These are phyloP conservation scores for Hirsutella thompsonii DNA, from an alignment of 2,329 filamentous ascomycete genomes.

Conservation along the genomic window DNA sequence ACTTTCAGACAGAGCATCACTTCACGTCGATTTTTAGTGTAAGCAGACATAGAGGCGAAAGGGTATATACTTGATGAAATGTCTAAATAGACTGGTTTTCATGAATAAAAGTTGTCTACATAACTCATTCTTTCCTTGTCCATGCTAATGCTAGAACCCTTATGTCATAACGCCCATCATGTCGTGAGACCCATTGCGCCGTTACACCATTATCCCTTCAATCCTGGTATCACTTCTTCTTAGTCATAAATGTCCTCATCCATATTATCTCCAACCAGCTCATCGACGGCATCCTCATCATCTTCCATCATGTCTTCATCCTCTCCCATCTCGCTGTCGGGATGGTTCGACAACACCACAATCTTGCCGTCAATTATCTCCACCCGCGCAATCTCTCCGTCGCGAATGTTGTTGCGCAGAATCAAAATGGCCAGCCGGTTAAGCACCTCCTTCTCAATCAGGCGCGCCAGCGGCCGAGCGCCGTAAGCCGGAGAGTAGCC, in stretches of 20 bases:
- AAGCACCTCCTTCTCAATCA: constrained; percentile 95
- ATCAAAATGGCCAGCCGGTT: constrained; percentile 89
- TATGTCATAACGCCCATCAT: neutral
- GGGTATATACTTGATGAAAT: no score
- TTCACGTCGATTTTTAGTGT: no score
- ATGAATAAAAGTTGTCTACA: no score
- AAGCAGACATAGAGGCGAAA: no score
- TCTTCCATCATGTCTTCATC: constrained; percentile 62
- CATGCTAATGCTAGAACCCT: neutral
- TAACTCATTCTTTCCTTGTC: neutral
- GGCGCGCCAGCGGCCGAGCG: constrained; percentile 71
- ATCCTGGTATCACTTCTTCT: constrained; percentile 2
- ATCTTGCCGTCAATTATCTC: constrained; percentile 71
- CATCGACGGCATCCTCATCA: constrained; percentile 62
- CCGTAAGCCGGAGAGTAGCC: constrained; percentile 95
- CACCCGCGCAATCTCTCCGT: constrained; percentile 74
- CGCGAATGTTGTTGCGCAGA: constrained; percentile 68
- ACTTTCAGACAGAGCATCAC: no score
- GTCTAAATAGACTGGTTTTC: no score
- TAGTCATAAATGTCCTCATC: constrained; percentile 42
- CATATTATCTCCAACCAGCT: constrained; percentile 47
- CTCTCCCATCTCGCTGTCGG: constrained; percentile 44
- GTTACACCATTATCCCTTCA: neutral
- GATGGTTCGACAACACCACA: constrained; percentile 70
- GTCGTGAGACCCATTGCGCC: neutral